A percentile compares a stretch with the other conserved stretches of the same genome.
phyloP scores from a whole-genome alignment of 2,329 filamentous ascomycete species.

The Colletotrichum lindemuthianum region DNA sequence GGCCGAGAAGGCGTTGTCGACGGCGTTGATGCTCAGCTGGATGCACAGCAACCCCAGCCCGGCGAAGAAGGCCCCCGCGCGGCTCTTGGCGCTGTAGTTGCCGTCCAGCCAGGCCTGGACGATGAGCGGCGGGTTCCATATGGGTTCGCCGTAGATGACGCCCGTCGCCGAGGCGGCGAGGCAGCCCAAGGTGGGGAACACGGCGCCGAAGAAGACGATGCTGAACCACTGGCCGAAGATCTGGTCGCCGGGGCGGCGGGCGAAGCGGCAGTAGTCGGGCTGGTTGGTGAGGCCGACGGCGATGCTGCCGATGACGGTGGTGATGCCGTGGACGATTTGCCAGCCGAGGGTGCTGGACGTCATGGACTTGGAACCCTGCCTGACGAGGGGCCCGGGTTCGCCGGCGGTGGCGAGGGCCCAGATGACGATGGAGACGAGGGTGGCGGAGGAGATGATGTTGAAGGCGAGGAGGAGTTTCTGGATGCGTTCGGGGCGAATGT shows the following conservation, averaged over 20 bases:
- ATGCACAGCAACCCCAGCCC: constrained; percentile 35
- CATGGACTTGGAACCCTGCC: constrained; percentile 28
- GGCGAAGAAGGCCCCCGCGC: constrained; percentile 35
- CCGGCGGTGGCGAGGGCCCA: constrained; percentile 47
- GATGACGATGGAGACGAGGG: constrained; percentile 47
- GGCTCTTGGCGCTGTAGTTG: constrained; percentile 24
- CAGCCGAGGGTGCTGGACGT: constrained; percentile 44
- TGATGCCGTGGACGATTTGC: constrained; percentile 51
- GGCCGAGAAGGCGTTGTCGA: constrained; percentile 45
- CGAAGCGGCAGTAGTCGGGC: constrained; percentile 56
- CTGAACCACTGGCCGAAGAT: constrained; percentile 53
- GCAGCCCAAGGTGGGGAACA: constrained; percentile 51
- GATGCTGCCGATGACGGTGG: constrained; percentile 54
- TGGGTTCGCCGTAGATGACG: constrained; percentile 46
- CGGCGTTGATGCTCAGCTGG: constrained; percentile 36
- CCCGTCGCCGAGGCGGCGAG: constrained; percentile 44
- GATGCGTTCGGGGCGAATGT: constrained; percentile 53
- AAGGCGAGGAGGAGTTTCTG: constrained; percentile 43
- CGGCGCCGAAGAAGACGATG: constrained; percentile 49
- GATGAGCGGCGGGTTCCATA: constrained; percentile 52
- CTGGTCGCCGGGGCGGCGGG: constrained; percentile 49
- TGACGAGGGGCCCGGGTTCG: constrained; percentile 43
- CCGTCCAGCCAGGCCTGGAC: constrained; percentile 29
- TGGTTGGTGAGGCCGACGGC: constrained; percentile 57
- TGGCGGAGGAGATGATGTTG: constrained; percentile 44